Percentiles rank a stretch among this genome's conserved stretches.
These are phyloP conservation scores for Monilinia fructigena DNA, from an alignment of 2,329 filamentous ascomycete species.

Conservation along the genomic window DNA sequence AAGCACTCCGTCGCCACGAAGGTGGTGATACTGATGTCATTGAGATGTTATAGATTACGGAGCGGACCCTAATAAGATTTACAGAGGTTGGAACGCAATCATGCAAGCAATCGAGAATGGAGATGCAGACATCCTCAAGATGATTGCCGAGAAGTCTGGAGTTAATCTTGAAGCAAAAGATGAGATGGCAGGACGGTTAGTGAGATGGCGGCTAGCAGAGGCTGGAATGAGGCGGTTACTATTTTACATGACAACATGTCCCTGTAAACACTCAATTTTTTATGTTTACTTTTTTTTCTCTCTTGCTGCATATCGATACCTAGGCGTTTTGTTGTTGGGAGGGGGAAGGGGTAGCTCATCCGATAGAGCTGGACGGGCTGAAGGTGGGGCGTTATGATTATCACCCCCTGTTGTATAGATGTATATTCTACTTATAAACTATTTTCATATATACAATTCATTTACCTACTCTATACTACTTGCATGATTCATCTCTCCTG, in stretches of 20 bases:
- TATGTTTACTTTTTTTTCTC: too few relatives aligned
- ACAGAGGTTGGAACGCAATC: conserved; percentile 64
- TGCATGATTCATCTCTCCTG: too few relatives aligned
- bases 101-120: conserved; percentile 66
- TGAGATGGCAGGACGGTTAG: conserved; percentile 53
- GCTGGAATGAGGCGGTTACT: conserved; percentile 56
- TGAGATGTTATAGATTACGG: conserved; percentile 61
- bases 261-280: not conserved
- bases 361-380: too few relatives aligned
- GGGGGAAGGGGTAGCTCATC: not conserved
- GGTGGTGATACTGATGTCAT: conserved; percentile 59
- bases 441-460: too few relatives aligned
- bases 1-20: conserved; percentile 60
- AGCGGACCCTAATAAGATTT: conserved; percentile 66
- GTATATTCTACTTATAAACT: too few relatives aligned
- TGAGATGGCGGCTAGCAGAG: conserved; percentile 57
- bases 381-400: too few relatives aligned
- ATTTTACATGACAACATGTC: conserved; percentile 23
- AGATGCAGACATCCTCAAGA: conserved; percentile 52
- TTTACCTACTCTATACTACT: too few relatives aligned
- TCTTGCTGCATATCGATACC: not conserved
- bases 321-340: not conserved
- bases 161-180: conserved; percentile 54
- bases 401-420: too few relatives aligned
- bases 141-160: conserved; percentile 51